Percentiles rank a stretch among this genome's conserved stretches.
phyloP scores from a whole-genome alignment of 495 filamentous ascomycete genomes.

The Usnea hakonensis region DNA sequence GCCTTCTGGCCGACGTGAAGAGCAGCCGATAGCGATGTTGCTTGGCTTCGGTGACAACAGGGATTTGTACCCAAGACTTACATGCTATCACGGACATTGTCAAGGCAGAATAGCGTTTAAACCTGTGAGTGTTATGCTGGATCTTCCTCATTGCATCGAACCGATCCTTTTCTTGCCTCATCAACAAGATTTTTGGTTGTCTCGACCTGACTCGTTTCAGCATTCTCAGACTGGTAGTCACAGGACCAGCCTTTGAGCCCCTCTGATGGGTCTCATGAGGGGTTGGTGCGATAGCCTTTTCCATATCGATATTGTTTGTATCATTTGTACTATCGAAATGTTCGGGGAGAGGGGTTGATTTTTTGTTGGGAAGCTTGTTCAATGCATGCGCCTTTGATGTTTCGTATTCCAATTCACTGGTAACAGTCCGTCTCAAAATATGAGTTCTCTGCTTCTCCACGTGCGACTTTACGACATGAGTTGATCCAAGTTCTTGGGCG shows the following conservation, averaged over 20 bases:
- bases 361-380: background rate
- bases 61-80: constrained; percentile 30
- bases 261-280: background rate
- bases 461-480: constrained; percentile 60
- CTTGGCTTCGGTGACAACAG: constrained; percentile 24
- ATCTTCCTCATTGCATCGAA: constrained; percentile 81
- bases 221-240: constrained; percentile 4
- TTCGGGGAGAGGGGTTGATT: constrained; percentile 13
- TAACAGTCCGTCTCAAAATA: constrained; percentile 49
- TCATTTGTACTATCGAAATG: constrained; percentile 14
- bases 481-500: constrained; percentile 51
- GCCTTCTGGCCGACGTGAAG: background rate
- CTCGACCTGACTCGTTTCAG: constrained; percentile 15
- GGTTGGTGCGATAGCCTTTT: constrained; percentile 5
- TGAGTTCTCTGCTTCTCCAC: constrained; percentile 48
- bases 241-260: background rate
- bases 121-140: constrained; percentile 52
- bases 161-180: constrained; percentile 53
- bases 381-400: constrained; percentile 12
- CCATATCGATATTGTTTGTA: constrained; percentile 12
- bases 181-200: constrained; percentile 29
- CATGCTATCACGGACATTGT: constrained; percentile 57
- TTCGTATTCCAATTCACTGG: constrained; percentile 33
- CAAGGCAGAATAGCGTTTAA: constrained; percentile 64
- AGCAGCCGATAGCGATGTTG: background rate